A percentile compares a stretch with the other conserved stretches of the same genome.
phyloP scores from a whole-genome alignment of 139 green algal species.

The Coelastrella sp. region DNA sequence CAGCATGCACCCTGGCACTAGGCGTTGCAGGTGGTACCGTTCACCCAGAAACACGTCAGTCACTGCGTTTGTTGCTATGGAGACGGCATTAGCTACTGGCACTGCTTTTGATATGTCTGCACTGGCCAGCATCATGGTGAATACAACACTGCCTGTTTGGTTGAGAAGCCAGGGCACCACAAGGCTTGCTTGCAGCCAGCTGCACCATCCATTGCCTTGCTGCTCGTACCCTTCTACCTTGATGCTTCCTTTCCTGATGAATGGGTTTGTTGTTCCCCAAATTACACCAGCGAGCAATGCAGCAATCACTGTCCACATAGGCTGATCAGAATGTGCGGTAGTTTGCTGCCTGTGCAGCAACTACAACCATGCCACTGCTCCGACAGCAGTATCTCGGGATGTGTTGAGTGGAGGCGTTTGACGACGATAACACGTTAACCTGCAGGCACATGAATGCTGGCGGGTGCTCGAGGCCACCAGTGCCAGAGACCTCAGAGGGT shows the following conservation, averaged over 20 bases:
- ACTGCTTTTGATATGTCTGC: constrained; percentile 65
- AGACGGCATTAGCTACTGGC: constrained; percentile 78
- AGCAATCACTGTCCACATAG: constrained; percentile 3
- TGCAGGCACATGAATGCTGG: no score
- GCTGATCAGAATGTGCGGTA: background rate
- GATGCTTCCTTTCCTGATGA: constrained; percentile 65
- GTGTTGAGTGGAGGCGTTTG: no score
- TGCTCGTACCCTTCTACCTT: background rate
- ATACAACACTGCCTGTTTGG: constrained; percentile 63
- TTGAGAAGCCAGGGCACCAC: constrained; percentile 60
- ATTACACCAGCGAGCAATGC: constrained; percentile 61
- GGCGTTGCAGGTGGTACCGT: constrained; percentile 39
- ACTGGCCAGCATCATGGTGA: constrained; percentile 60
- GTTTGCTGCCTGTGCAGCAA: background rate
- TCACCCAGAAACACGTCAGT: constrained; percentile 76
- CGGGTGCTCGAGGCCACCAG: no score
- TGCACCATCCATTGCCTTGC: background rate
- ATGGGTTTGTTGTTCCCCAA: constrained; percentile 77
- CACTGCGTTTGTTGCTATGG: constrained; percentile 71
- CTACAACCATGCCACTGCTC: no score
- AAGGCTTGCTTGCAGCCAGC: constrained; percentile 47
- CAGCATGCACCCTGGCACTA: constrained; percentile 62
- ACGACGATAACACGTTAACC: no score
- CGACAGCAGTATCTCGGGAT: no score
- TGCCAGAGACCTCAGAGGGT: no score